Percentiles rank a stretch among this genome's conserved stretches.
These are phyloP conservation scores for Diplodia sapinea DNA, from an alignment of 2,329 filamentous ascomycete species.

Conservation along the genomic window DNA sequence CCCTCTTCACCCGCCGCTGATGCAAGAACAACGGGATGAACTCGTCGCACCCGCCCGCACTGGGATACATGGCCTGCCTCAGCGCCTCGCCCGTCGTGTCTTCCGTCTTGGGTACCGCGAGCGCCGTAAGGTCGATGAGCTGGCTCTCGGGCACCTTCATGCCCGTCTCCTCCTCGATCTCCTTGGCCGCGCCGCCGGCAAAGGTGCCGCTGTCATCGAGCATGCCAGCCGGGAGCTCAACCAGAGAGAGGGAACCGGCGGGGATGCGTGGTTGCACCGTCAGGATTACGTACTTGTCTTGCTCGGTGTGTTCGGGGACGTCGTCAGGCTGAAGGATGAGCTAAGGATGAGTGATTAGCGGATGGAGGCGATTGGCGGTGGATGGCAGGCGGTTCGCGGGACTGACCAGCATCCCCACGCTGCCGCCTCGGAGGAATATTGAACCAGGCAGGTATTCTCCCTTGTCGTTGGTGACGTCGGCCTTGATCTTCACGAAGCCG, in stretches of 20 bases:
- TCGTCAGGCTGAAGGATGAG: conserved; percentile 62
- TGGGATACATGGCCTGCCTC: conserved; percentile 60
- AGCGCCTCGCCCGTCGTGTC: conserved; percentile 43
- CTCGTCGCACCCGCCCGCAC: conserved; percentile 63
- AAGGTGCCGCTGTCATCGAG: conserved; percentile 61
- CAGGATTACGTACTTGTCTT: conserved; percentile 58
- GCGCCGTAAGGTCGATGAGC: conserved; percentile 60
- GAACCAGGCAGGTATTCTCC: conserved; percentile 61
- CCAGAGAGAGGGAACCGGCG: conserved; percentile 60
- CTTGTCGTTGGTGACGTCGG: conserved; percentile 58
- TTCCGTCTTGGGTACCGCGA: conserved; percentile 49
- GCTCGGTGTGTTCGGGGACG: conserved; percentile 48
- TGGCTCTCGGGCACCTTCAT: conserved; percentile 58
- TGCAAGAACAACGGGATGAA: conserved; percentile 64
- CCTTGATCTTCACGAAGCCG: conserved; percentile 64
- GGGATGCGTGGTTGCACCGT: conserved; percentile 64
- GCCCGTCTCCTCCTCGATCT: conserved; percentile 64
- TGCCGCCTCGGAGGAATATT: conserved; percentile 64
- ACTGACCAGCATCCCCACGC: conserved; percentile 61
- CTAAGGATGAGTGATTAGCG: conserved; percentile 39
- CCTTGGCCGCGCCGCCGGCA: conserved; percentile 60
- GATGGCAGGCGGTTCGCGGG: too few relatives aligned
- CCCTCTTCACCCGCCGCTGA: conserved; percentile 57
- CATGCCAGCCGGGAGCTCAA: conserved; percentile 67
- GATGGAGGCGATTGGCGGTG: neutral